Conservation (phyloP, 345 rosid species). For the Jatropha curcas region DNA sequence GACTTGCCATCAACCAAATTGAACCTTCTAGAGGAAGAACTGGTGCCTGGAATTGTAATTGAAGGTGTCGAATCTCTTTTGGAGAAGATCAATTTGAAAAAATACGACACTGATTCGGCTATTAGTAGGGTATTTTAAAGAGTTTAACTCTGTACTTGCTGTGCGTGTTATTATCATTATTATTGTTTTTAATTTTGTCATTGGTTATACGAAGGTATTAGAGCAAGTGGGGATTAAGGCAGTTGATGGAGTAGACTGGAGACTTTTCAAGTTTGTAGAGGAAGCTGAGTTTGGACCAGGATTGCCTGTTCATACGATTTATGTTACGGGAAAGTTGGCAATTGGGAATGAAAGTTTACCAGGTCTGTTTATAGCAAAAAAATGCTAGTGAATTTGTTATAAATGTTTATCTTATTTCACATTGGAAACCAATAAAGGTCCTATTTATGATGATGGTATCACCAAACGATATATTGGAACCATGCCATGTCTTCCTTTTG, state of each 20-base stretch:
- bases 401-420: not conserved
- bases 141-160: not conserved
- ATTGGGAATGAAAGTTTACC: conserved; percentile 26
- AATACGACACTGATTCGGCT: conserved; percentile 46
- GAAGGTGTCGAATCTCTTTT: conserved; percentile 35
- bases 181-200: not conserved
- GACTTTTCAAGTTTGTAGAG: conserved; percentile 49
- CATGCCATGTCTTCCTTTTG: not conserved
- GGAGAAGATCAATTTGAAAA: conserved; percentile 37
- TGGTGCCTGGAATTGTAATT: conserved; percentile 23
- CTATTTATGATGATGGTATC: not conserved
- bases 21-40: conserved; percentile 24
- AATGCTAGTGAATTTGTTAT: not conserved
- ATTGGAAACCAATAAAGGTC: not conserved
- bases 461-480: not conserved
- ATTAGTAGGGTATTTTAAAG: conserved; percentile 43
- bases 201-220: conserved; percentile 44
- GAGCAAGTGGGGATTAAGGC: conserved; percentile 46
- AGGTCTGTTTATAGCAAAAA: conserved; percentile 38
- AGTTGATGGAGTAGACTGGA: conserved; percentile 60
- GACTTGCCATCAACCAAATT: conserved; percentile 69
- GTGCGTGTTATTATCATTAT: not conserved
- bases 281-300: conserved; percentile 89
- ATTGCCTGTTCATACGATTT: conserved; percentile 48
- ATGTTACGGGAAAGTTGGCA: conserved; percentile 48